Conservation (phyloP, 202 grass and related monocot species). For the Eragrostis tef region DNA sequence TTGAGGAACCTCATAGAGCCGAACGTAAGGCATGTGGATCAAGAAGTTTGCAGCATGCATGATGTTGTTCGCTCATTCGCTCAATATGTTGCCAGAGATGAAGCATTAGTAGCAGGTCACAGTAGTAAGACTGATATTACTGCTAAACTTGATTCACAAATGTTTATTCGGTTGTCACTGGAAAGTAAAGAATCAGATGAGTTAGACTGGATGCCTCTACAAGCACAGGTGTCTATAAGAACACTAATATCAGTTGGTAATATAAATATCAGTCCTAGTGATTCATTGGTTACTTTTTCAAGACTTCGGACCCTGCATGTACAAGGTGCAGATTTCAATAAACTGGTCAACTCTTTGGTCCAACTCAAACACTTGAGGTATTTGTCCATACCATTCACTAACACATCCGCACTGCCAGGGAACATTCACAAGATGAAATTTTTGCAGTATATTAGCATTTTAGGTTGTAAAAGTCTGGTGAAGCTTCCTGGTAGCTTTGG, state of each 20-base stretch:
- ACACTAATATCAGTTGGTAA: constrained; percentile 4
- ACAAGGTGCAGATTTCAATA: not conserved
- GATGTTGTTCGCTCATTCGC: constrained; percentile 48
- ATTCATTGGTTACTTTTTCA: not conserved
- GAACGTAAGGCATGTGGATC: accelerated
- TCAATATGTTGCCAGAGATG: constrained; percentile 10
- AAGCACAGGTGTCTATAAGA: not conserved
- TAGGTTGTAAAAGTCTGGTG: not conserved
- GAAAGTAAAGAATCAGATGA: not conserved
- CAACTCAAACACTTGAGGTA: constrained; percentile 51
- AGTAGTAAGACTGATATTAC: not conserved
- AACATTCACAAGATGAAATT: constrained; percentile 26
- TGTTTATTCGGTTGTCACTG: constrained; percentile 4
- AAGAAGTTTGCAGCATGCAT: constrained; percentile 23
- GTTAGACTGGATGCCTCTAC: not conserved
- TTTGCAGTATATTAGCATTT: constrained; percentile 13
- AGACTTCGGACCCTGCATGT: constrained; percentile 24
- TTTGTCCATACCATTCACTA: not conserved
- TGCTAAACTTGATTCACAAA: not conserved
- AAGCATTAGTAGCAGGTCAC: not conserved
- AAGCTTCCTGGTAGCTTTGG: constrained; percentile 31
- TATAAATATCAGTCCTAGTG: not conserved
- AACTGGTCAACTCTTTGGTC: not conserved
- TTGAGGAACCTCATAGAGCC: constrained; percentile 47
- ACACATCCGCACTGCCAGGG: not conserved